Evolutionary conservation across 208 protist species (phyloP).

Genomic region (Porcisia hertigi): DNA sequence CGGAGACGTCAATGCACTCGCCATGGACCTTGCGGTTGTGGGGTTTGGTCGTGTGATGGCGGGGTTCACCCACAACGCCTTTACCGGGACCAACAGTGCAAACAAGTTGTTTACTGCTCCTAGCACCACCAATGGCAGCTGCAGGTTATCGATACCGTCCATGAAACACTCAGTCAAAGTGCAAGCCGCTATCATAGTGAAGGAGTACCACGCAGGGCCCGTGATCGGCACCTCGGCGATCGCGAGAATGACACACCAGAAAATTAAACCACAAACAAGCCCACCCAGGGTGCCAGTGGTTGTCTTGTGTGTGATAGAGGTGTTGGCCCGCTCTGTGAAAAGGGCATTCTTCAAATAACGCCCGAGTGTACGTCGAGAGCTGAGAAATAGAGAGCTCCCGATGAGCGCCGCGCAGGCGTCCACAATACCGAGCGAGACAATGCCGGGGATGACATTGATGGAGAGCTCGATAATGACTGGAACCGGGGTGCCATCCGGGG

Average conservation of each 20-base stretch:
- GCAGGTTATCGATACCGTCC: conserved; percentile 89
- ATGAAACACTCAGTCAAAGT: conserved; percentile 87
- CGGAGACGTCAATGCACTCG: conserved; percentile 46
- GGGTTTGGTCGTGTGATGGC: conserved; percentile 46
- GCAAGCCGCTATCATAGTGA: conserved; percentile 70
- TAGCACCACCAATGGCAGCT: conserved; percentile 84
- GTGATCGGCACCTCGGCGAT: conserved; percentile 55
- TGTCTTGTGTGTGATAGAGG: conserved; percentile 89
- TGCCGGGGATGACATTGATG: conserved; percentile 81
- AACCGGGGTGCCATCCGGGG: conserved; percentile 18
- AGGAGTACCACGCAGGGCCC: conserved; percentile 48
- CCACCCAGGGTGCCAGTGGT: conserved; percentile 82
- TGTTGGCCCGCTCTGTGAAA: conserved; percentile 80
- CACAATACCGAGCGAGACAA: conserved; percentile 83
- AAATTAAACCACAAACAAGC: conserved; percentile 64
- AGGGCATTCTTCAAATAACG: conserved; percentile 76
- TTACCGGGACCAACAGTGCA: conserved; percentile 46
- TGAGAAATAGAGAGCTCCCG: conserved; percentile 74
- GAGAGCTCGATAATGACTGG: conserved; percentile 70
- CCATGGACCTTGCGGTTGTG: conserved; percentile 45
- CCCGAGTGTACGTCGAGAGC: conserved; percentile 63
- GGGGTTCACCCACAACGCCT: conserved; percentile 56
- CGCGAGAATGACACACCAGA: conserved; percentile 70
- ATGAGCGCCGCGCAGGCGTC: conserved; percentile 85
- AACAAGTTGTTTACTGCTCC: conserved; percentile 71